Conservation (phyloP, 2,329 filamentous ascomycete genomes). For the Talaromyces funiculosus region DNA sequence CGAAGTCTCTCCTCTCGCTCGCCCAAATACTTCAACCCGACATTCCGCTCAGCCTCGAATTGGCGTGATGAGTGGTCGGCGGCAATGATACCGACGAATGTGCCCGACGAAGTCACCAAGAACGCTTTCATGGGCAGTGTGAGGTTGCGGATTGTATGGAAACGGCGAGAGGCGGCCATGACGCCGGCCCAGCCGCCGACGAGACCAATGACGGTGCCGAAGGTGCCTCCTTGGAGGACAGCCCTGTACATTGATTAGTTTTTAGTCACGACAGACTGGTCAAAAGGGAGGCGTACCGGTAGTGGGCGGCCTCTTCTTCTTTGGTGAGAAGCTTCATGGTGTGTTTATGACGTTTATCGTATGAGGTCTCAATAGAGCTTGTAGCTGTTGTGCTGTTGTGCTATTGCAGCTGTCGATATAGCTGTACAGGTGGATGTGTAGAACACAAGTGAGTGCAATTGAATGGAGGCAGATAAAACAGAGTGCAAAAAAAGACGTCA, state of each 20-base stretch:
- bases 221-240: constrained; percentile 71
- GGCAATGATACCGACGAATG: constrained; percentile 80
- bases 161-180: constrained; percentile 62
- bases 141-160: constrained; percentile 69
- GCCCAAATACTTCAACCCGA: constrained; percentile 62
- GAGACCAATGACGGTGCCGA: constrained; percentile 67
- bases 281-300: constrained; percentile 49
- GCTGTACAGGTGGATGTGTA: background rate
- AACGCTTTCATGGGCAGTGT: constrained; percentile 89
- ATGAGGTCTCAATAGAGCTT: background rate
- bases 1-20: constrained; percentile 52
- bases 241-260: too few species aligned
- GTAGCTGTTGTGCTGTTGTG: background rate
- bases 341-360: background rate
- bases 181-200: constrained; percentile 63
- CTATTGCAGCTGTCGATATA: background rate
- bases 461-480: too few species aligned
- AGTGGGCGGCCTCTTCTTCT: constrained; percentile 86
- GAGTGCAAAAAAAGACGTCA: background rate
- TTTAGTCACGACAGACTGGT: too few species aligned
- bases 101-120: constrained; percentile 73
- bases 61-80: constrained; percentile 69
- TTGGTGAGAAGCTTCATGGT: constrained; percentile 93
- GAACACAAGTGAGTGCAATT: too few species aligned
- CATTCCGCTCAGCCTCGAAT: constrained; percentile 67